Evolutionary conservation across 2,329 filamentous ascomycete genomes (phyloP), one percentile per base, ranked within the genome.

Genomic region (Neonectria ditissima): DNA sequence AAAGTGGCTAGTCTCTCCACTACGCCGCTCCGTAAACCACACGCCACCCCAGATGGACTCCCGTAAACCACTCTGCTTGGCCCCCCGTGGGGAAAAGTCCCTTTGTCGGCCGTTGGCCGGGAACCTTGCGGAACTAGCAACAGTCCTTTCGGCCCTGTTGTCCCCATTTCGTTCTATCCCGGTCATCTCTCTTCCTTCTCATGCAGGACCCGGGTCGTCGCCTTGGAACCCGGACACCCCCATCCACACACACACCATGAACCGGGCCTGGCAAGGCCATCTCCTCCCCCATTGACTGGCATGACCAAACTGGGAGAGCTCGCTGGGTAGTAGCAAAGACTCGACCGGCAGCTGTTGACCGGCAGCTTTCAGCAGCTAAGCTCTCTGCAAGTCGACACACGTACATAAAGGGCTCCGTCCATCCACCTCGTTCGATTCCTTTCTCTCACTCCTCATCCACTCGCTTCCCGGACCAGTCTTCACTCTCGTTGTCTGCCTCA

Each of bases 371-470:
- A 14, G 32, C 14, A 34, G 32, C 32, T 16, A 34, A 34, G 34
- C 37, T 41, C 37, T 41, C 37, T 41, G 34, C 34, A 37, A 37
- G 34, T 37, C 34, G 32, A 24, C 56, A 47, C 51, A 59, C n/a
- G 58, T 77, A 77, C 74, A 77, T 77, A 78, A 78, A 76, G 69
- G 54, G 63, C 64, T 34, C 45, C 53, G 26, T 64, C 61, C 66
- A 59, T 72, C 69, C 60, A 30, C 53, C 66, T 61, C 57, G 13
- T 43, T 32, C 16, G 9, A 39, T 22, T 51, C 53, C 22, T 62
- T 65, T 56, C 53, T 60, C 55, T 59, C 60, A 59, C 70, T 71
- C 67, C 68, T 69, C 73, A 77, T 78, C 73, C 76, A 76, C 63
- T 75, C 74, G 70, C 72, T 76, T 62, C 62, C 64, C 57, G 62